Evolutionary conservation across 345 rosid species (phyloP).

Genomic region (Combretum micranthum): DNA sequence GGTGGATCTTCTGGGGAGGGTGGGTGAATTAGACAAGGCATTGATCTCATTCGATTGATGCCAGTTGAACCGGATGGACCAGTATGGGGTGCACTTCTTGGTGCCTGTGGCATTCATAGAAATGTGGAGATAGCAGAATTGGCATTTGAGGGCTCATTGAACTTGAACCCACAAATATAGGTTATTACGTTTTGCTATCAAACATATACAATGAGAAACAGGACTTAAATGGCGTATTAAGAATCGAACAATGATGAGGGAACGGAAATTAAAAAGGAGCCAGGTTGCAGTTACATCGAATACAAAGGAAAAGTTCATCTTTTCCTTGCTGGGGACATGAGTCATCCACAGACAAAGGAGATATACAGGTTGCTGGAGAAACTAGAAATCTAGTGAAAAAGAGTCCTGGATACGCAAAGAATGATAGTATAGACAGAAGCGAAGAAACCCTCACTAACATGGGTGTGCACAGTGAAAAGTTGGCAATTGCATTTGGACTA

Average conservation of each 20-base stretch:
- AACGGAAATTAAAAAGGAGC: slow-evolving; percentile 72
- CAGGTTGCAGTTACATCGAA: slow-evolving; percentile 85
- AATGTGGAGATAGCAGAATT: slow-evolving; percentile 72
- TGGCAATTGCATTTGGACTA: slow-evolving; percentile 70
- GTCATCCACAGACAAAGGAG: slow-evolving; percentile 55
- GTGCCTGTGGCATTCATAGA: slow-evolving; percentile 79
- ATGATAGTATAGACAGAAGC: slow-evolving; percentile 22
- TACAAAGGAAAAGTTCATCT: slow-evolving; percentile 57
- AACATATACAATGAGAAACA: slow-evolving; percentile 55
- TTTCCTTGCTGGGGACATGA: slow-evolving; percentile 68
- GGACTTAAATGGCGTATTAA: slow-evolving; percentile 46
- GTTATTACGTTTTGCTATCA: slow-evolving; percentile 82
- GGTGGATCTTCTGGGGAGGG: slow-evolving; percentile 84
- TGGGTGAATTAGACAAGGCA: slow-evolving; percentile 68
- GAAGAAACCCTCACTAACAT: slow-evolving; percentile 16
- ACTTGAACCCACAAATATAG: slow-evolving; percentile 68
- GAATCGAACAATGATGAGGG: slow-evolving; percentile 71
- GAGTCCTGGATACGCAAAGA: slow-evolving; percentile 17
- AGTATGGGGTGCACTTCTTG: slow-evolving; percentile 88
- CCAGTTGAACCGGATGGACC: slow-evolving; percentile 64
- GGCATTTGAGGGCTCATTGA: slow-evolving; percentile 53
- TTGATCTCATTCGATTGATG: slow-evolving; percentile 48
- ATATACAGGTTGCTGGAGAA: slow-evolving; percentile 48
- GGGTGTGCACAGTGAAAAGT: slow-evolving; percentile 69
- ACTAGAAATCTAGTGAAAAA: slow-evolving; percentile 42